These are phyloP conservation scores for Discostella stelligeroides DNA, from an alignment of 108 stramenopile species.

Conservation along the genomic window DNA sequence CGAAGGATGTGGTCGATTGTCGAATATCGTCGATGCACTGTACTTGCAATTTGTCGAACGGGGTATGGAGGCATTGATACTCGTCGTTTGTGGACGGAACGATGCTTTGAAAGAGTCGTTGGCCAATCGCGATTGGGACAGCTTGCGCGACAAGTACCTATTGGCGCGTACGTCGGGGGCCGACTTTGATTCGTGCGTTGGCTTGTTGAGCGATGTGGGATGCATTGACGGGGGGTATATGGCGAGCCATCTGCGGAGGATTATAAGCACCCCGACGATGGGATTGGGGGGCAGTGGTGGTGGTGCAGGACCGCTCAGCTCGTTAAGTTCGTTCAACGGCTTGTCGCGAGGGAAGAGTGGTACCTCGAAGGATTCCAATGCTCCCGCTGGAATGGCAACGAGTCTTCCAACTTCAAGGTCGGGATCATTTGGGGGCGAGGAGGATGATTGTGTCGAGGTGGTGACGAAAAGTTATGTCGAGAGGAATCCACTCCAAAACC, in stretches of 20 bases:
- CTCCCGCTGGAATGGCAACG: background rate
- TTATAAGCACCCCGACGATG: conserved; percentile 45
- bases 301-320: conserved; percentile 21
- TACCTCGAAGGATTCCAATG: background rate
- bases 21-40: conserved; percentile 82
- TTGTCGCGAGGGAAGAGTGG: background rate
- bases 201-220: conserved; percentile 42
- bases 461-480: conserved; percentile 30
- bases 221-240: conserved; percentile 72
- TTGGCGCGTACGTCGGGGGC: conserved; percentile 34
- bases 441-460: conserved; percentile 19
- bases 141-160: conserved; percentile 21
- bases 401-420: conserved; percentile 34
- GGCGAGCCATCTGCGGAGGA: conserved; percentile 54
- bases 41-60: conserved; percentile 67
- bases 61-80: conserved; percentile 78
- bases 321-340: conserved; percentile 4
- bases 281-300: conserved; percentile 8
- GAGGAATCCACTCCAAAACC: conserved; percentile 12
- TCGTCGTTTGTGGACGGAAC: conserved; percentile 95
- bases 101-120: conserved; percentile 51
- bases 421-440: background rate
- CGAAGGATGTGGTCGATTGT: conserved; percentile 92
- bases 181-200: conserved; percentile 45
- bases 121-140: conserved; percentile 70